Conservation (phyloP, 2,329 filamentous ascomycete genomes). For the Aureobasidium sp. region DNA sequence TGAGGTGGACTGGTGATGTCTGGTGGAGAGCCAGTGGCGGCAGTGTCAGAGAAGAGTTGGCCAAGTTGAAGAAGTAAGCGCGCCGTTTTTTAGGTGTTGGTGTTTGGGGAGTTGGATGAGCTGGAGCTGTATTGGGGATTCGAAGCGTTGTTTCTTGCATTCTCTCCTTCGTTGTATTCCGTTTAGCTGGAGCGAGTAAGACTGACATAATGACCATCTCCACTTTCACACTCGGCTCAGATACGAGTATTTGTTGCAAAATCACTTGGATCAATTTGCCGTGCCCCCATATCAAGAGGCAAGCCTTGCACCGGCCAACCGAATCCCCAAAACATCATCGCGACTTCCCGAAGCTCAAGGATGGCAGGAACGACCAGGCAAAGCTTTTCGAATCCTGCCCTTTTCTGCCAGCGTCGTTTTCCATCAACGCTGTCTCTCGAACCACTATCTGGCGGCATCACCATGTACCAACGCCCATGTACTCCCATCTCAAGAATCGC, state of each 20-base stretch:
- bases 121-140: not conserved
- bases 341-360: too few species aligned
- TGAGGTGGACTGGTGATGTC: constrained; percentile 86
- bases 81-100: not conserved
- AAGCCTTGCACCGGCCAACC: not conserved
- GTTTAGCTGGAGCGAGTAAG: not conserved
- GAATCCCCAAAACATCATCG: too few species aligned
- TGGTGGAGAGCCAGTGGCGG: constrained; percentile 88
- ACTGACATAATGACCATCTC: not conserved
- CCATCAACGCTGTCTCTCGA: too few species aligned
- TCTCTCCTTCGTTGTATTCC: not conserved
- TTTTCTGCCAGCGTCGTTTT: too few species aligned
- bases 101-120: not conserved
- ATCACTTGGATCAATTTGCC: not conserved
- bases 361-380: too few species aligned
- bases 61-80: constrained; percentile 17
- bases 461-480: too few species aligned
- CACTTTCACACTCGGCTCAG: not conserved
- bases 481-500: too few species aligned
- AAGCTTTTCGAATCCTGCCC: too few species aligned
- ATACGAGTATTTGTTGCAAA: not conserved
- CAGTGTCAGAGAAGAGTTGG: constrained; percentile 46
- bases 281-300: not conserved
- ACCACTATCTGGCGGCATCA: too few species aligned
- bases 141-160: not conserved